Evolutionary conservation across 257 asterid genomes (phyloP), one percentile per base, ranked within the genome.

Genomic region (Solanum sejunctum): DNA sequence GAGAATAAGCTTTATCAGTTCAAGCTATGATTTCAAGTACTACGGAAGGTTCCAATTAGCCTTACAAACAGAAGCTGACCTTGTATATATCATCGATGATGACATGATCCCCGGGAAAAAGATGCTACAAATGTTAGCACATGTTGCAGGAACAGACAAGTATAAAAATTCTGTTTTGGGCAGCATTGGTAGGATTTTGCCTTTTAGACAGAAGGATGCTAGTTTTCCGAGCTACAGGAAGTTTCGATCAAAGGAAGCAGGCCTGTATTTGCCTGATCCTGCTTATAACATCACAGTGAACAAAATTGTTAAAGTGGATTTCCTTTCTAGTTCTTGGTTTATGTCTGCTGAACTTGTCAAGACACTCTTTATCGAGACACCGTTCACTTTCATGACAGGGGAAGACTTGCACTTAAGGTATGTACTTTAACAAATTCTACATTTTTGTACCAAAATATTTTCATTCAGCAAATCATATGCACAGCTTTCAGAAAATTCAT

Each of bases 331-430:
- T 85, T 97, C 99, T 2, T 97, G 99, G 99, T 97, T 97, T 82
- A 88, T 97, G 12, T 94, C 99, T 43, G 91, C 98, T 0, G 98
- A 97, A 86, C 97, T 97, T 3, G 88, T 97, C 36, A 94, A 95
- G 84, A 93, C 99, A 2, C 91, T 97, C 9, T 97, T 97, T 71
- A 91, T 92, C n/a, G 99, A 95, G 90, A 92, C 94, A 10, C 99
- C 99, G 1, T 91, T 94, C 89, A 97, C 99, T 17, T 97, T 97
- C 90, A 88, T 85, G 93, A 97, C 99, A 3, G 99, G 99, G 32
- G 98, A 97, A 91, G 99, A 97, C 87, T 84, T 97, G 86, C 99
- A 95, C 85, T 90, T 97, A 85, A 97, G 99, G 99, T 96, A 89
- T 54, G 87, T 54, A 21, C 10, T 61, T 45, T 8, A 82, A 83